Percentiles rank a stretch among this genome's conserved stretches.
Conservation (phyloP, 352 stramenopile species). For the Phytopythium kandeliae region DNA sequence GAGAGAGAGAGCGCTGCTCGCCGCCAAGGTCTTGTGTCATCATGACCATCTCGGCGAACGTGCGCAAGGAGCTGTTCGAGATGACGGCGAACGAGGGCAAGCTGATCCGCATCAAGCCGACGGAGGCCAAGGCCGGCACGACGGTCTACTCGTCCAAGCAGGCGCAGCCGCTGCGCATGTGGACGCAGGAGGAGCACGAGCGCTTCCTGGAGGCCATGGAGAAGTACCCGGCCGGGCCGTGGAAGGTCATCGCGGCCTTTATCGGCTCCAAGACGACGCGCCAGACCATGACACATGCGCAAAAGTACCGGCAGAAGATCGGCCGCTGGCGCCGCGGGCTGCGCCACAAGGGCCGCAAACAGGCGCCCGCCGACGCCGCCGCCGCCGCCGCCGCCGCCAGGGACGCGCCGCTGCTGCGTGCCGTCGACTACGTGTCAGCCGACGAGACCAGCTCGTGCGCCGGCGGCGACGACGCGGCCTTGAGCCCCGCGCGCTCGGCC, state of each 20-base stretch:
- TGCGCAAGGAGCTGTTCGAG: conserved; percentile 83
- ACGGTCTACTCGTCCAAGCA: conserved; percentile 84
- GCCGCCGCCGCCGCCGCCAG: conserved; percentile 28
- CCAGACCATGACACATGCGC: conserved; percentile 91
- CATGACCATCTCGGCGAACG: conserved; percentile 86
- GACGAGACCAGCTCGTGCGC: conserved; percentile 36
- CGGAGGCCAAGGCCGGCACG: conserved; percentile 76
- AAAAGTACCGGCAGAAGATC: conserved; percentile 86
- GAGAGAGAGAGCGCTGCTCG: no score
- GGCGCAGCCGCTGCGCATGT: conserved; percentile 81
- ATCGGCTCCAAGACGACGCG: conserved; percentile 85
- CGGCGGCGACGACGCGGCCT: conserved; percentile 5
- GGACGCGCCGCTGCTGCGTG: conserved; percentile 55
- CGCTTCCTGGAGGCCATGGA: conserved; percentile 84
- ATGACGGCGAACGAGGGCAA: conserved; percentile 72
- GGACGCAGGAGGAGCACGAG: conserved; percentile 82
- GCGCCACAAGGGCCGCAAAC: conserved; percentile 77
- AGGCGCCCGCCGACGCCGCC: conserved; percentile 34
- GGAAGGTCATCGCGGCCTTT: conserved; percentile 79
- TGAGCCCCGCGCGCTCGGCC: conserved; percentile 32
- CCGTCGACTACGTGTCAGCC: conserved; percentile 57
- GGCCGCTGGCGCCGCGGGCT: conserved; percentile 70
- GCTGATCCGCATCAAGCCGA: conserved; percentile 82
- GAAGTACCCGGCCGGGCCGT: conserved; percentile 77
- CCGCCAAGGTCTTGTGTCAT: no score